Base-by-base conservation (phyloP, 2,329 filamentous ascomycete genomes). In the Nothophaeocryptopus gaeumannii region DNA sequence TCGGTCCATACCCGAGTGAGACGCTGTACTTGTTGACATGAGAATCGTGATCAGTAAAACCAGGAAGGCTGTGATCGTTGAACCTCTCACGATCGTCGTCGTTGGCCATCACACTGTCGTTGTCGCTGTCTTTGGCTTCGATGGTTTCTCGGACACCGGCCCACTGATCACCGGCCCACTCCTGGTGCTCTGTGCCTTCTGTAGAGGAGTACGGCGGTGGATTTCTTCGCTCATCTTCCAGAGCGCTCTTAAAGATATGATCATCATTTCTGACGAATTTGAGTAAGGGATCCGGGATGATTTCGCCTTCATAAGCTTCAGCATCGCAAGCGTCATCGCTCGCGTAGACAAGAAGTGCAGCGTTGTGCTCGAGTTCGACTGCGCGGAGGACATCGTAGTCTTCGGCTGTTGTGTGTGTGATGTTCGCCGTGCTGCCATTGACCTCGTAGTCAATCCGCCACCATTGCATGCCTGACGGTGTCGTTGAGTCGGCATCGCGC, bases 341-440 rank as follows among this genome's bases (percentile, higher is more conserved):
- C 14, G 80, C 81, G 61, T 84, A 85, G 2, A 85, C 76, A 8
- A 85, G 72, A 1, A 85, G 64, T 2, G 76, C 78, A 8, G 71
- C 74, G 30, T 67, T 72, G 45, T 74, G 73, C 56, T 83, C 80
- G 32, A 45, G 78, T 76, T 55, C 79, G 71, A 56, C 74, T 67
- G 44, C 67, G 16, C 63, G 65, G 8, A 84, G 72, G 8, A 83
- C 81, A 51, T 81, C 75, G 37, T 73, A 69, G 50, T 80, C 75
- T 3, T 70, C 54, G 30, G 49, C 52, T 40, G 59, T 58, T 9
- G 57, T 59, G 30, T 61, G 69, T 15, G 40, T 62, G 55, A 64
- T 69, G 47, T 50, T 66, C 57, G 54, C 66, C 48, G 70, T 72
- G 37, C 67, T 67, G 56, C 74, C 72, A n/a, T 43, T 55, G 15